Conservation (phyloP, 2,329 filamentous ascomycete genomes). For the Cyphellophora attinorum region DNA sequence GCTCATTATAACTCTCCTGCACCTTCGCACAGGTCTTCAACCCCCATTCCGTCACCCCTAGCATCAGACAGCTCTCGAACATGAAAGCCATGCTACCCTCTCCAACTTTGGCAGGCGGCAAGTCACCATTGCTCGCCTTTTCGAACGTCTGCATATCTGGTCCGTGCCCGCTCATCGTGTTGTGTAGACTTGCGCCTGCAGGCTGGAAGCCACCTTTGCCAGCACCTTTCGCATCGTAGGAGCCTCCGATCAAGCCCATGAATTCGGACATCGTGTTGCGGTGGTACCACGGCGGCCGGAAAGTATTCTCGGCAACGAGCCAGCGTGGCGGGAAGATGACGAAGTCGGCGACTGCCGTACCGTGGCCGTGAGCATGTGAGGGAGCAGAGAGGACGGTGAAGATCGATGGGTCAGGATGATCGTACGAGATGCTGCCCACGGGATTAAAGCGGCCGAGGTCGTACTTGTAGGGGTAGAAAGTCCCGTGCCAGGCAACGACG, state of each 20-base stretch:
- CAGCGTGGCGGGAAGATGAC: constrained; percentile 57
- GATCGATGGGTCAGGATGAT: constrained; percentile 71
- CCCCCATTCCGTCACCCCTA: constrained; percentile 65
- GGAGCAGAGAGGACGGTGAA: constrained; percentile 58
- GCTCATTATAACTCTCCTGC: constrained; percentile 62
- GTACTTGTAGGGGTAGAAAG: constrained; percentile 74
- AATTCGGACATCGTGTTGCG: constrained; percentile 58
- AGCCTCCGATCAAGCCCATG: constrained; percentile 54
- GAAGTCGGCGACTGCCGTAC: constrained; percentile 57
- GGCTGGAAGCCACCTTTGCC: constrained; percentile 48
- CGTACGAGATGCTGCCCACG: constrained; percentile 62
- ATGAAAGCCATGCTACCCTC: constrained; percentile 55
- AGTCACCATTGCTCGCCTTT: constrained; percentile 41
- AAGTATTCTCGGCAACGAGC: constrained; percentile 52
- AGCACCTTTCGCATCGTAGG: constrained; percentile 50
- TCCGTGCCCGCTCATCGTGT: constrained; percentile 62
- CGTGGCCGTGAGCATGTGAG: constrained; percentile 39
- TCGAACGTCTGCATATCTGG: constrained; percentile 48
- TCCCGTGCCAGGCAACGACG: constrained; percentile 71
- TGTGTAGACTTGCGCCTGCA: constrained; percentile 55
- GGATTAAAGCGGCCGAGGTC: constrained; percentile 68
- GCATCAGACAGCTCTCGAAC: constrained; percentile 58
- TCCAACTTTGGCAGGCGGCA: constrained; percentile 48
- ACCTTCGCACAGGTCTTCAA: constrained; percentile 61
- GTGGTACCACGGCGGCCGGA: constrained; percentile 55